These are phyloP conservation scores for Posidonia oceanica DNA, from an alignment of 116 monocot genomes.

Conservation along the genomic window DNA sequence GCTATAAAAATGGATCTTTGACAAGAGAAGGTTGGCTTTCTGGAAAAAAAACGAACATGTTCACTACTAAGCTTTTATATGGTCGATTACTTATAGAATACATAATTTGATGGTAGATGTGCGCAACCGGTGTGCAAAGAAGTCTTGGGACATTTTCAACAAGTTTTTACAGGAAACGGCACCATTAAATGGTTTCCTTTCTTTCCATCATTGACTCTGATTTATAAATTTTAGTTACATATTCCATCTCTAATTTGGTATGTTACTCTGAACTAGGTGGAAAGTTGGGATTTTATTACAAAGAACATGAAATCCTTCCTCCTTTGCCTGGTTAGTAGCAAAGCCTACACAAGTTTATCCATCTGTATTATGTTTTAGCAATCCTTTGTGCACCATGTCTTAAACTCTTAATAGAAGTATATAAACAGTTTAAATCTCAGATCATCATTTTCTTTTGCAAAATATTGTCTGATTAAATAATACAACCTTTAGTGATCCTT, in stretches of 20 bases:
- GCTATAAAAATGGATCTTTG: constrained; percentile 92
- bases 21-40: constrained; percentile 64
- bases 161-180: constrained; percentile 45
- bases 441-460: too few relatives aligned
- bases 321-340: constrained; percentile 60
- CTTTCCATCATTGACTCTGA: not conserved
- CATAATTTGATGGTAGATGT: constrained; percentile 40
- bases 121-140: constrained; percentile 62
- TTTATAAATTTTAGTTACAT: not conserved
- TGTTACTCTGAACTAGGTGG: constrained; percentile 33
- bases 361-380: too few relatives aligned
- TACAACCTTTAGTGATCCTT: too few relatives aligned
- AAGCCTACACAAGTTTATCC: not conserved
- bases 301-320: constrained; percentile 90
- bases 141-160: constrained; percentile 90
- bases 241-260: not conserved
- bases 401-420: too few relatives aligned
- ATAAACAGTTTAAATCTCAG: too few relatives aligned
- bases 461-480: too few relatives aligned
- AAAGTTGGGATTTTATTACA: constrained; percentile 90
- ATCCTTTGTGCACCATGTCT: too few relatives aligned
- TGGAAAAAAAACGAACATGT: not conserved
- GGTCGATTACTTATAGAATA: not conserved
- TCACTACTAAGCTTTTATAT: not conserved
- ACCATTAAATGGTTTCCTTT: constrained; percentile 62